Evolutionary conservation across 768 basidiomycete genomes (phyloP), one percentile per base, ranked within the genome.

Genomic region (Coprinellus micaceus): DNA sequence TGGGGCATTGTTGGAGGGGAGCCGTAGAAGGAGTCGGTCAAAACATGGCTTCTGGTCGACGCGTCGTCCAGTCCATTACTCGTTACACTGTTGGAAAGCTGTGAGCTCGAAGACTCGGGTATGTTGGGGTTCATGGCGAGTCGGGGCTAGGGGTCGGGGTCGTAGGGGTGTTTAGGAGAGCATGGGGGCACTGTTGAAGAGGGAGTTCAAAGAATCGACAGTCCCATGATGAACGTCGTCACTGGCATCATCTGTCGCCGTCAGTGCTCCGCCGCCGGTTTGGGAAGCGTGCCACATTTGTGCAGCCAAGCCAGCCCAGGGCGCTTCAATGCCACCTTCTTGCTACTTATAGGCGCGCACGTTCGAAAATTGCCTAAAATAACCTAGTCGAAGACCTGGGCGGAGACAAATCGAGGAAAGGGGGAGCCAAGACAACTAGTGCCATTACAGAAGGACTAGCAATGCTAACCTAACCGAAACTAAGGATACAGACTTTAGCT

Each of bases 1-100:
- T 52, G 37, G 3, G 52, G 43, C 47, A 50, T 17, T 21, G 56
- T 45, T 22, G 51, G 13, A 26, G 56, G 50, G 12, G 56, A 57
- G 13, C 55, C 55, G n/a, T 51, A 51, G 26, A 50, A 17, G 24
- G 28, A 24, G 33, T 33, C 33, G 7, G 13, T 33, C 13, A 33
- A 33, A 6, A 33, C 33, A 33, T 33, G 33, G 33, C 33, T 33
- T 13, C 33, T 33, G 33, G 49, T 9, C 49, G 29, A n/a, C 29
- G 13, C 30, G 49, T 51, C 49, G n/a, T 36, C n/a, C 33, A 30
- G 17, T 30, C 15, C 19, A 22, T 37, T 43, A 5, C 13, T 21
- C 40, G 10, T 19, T 21, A 21, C n/a, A 15, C 10, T 15, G 19
- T 17, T 43, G 40, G 40, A 43, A 21, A 17, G 40, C 10, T 17